These are phyloP conservation scores for Cryptosporidium muris DNA, from an alignment of 169 alveolate species.

Conservation along the genomic window DNA sequence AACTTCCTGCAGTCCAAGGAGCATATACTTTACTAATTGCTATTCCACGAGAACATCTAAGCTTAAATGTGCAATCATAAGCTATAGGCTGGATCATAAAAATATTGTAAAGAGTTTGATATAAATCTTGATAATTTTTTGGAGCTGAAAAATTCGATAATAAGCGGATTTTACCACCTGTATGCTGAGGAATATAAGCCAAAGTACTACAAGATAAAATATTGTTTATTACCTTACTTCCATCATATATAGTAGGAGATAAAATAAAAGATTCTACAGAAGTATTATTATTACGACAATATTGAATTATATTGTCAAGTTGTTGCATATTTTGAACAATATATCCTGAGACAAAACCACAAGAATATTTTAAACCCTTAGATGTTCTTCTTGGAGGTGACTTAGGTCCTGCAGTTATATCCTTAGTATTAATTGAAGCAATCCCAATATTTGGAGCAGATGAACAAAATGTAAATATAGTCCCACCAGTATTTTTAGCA, in stretches of 20 bases:
- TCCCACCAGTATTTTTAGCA: slow-evolving; percentile 15
- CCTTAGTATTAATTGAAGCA: slow-evolving; percentile 58
- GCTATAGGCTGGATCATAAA: slow-evolving; percentile 49
- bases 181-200: slow-evolving; percentile 55
- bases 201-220: slow-evolving; percentile 52
- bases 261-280: slow-evolving; percentile 54
- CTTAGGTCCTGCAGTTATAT: slow-evolving; percentile 42
- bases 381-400: slow-evolving; percentile 68
- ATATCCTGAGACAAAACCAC: slow-evolving; percentile 65
- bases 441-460: slow-evolving; percentile 57
- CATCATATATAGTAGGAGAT: slow-evolving; percentile 3
- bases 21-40: slow-evolving; percentile 74
- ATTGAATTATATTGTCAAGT: slow-evolving; percentile 24
- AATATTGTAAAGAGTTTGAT: slow-evolving; percentile 21
- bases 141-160: slow-evolving; percentile 38
- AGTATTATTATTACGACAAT: slow-evolving; percentile 28
- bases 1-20: slow-evolving; percentile 76
- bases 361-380: slow-evolving; percentile 44
- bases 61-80: slow-evolving; percentile 70
- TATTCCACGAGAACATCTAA: slow-evolving; percentile 70
- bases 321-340: slow-evolving; percentile 59
- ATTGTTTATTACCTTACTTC: background rate
- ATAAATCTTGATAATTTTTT: slow-evolving; percentile 39
- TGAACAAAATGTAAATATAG: slow-evolving; percentile 31
- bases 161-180: slow-evolving; percentile 53